phyloP scores from a whole-genome alignment of 164 flowering plant genomes.

The Nymphaea colorata region DNA sequence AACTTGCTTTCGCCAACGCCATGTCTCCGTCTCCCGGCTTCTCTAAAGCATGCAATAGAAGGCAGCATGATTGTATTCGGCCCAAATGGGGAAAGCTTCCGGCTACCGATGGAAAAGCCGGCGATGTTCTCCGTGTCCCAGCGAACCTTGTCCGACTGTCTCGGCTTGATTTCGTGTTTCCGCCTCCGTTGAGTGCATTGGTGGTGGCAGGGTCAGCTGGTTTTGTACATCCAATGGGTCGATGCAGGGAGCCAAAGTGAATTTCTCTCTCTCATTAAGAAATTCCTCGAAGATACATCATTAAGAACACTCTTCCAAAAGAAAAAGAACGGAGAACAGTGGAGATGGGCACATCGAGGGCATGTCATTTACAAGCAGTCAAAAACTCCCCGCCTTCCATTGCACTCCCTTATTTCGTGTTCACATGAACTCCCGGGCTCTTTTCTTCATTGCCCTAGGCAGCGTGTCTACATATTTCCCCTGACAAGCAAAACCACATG shows the following conservation, averaged over 20 bases:
- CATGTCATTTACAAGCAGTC: too few relatives aligned
- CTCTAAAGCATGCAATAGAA: slow-evolving; percentile 7
- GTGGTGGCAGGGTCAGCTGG: slow-evolving; percentile 49
- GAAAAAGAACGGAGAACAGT: too few relatives aligned
- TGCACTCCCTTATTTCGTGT: too few relatives aligned
- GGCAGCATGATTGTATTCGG: neutral
- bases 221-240: slow-evolving; percentile 38
- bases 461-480: too few relatives aligned
- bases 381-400: too few relatives aligned
- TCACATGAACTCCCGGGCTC: too few relatives aligned
- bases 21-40: slow-evolving; percentile 19
- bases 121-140: slow-evolving; percentile 44
- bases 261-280: too few relatives aligned
- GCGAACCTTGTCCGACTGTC: slow-evolving; percentile 30
- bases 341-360: too few relatives aligned
- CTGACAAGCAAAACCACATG: too few relatives aligned
- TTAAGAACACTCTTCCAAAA: too few relatives aligned
- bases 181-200: slow-evolving; percentile 54
- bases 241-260: slow-evolving; percentile 23
- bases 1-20: slow-evolving; percentile 25
- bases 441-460: too few relatives aligned
- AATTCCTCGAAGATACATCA: too few relatives aligned
- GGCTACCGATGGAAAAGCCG: slow-evolving; percentile 53
- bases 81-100: neutral
- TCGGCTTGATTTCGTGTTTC: slow-evolving; percentile 36